These are phyloP conservation scores for Alternaria alternata DNA, from an alignment of 2,329 filamentous ascomycete genomes.

Conservation along the genomic window DNA sequence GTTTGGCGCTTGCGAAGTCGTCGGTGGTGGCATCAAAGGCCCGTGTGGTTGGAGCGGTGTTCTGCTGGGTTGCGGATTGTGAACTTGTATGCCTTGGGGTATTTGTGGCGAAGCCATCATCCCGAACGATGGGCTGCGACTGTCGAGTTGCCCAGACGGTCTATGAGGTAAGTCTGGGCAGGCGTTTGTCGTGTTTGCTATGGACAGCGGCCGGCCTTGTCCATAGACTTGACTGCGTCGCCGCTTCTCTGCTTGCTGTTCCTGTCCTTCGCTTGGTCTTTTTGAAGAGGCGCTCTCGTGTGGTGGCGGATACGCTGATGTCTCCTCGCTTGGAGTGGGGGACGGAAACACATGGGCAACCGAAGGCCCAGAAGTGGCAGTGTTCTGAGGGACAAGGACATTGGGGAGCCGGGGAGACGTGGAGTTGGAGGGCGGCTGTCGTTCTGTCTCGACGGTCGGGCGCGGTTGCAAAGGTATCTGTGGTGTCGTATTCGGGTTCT, in stretches of 20 bases:
- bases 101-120: conserved; percentile 17
- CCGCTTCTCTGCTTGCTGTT: conserved; percentile 1
- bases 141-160: conserved; percentile 7
- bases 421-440: conserved; percentile 41
- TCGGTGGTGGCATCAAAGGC: conserved; percentile 5
- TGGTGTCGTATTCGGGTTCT: neutral
- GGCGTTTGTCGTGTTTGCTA: neutral
- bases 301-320: neutral
- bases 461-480: neutral
- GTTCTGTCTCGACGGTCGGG: conserved; percentile 15
- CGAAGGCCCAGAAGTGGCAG: conserved; percentile 4
- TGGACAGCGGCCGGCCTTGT: neutral
- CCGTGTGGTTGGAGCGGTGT: conserved; percentile 14
- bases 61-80: neutral
- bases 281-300: neutral
- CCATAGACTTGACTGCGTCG: neutral
- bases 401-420: conserved; percentile 48
- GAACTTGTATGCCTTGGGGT: conserved; percentile 5
- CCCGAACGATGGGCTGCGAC: conserved; percentile 5
- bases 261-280: neutral
- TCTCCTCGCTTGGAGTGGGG: conserved; percentile 69
- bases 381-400: conserved; percentile 18
- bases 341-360: conserved; percentile 62
- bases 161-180: conserved; percentile 4
- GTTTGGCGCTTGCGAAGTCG: neutral